Evolutionary conservation across 2,329 filamentous ascomycete genomes (phyloP), one percentile per base, ranked within the genome.

Genomic region (Verticillium tricorpus): DNA sequence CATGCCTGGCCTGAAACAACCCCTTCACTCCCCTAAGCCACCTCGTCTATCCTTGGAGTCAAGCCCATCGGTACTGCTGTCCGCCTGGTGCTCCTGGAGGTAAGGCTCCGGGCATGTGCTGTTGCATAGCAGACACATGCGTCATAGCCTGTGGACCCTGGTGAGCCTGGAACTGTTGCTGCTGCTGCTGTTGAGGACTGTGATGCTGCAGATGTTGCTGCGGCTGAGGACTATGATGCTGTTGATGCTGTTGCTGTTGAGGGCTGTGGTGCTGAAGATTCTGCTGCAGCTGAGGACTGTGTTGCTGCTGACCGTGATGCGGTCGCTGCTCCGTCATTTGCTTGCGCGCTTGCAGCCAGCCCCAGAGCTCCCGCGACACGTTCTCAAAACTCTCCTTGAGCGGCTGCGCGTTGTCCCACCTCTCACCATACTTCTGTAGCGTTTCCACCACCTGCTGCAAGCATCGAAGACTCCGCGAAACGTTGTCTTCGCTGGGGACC

Each of bases 401-500:
- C 62, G 80, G 77, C 37, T 79, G 74, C 2, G 84, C 82, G 63
- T 86, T 80, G 3, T 81, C 80, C 86, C 86, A 89, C 2, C 85
- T 77, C 64, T 85, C 78, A 37, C 85, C 85, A 62, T 84, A 88
- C n/a, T 77, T 79, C 15, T 75, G 77, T 19, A 89, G 72, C 1
- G 82, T 85, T 63, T 83, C 77, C 3, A 78, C 77, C 8, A 86
- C 82, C 52, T 79, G 78, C 60, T 83, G 80, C 1, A 89, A 72
- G 60, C 84, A 85, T 32, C 77, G 75, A 15, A 88, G 67, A 63
- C 85, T 87, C 34, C 85, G 77, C 19, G 84, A 79, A 9, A 86
- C 68, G 63, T 85, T 85, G 62, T 85, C 79, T 5, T 78, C 74
- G 3, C 74, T 72, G 1, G 76, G 71, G 15, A 74, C 73, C 3